Conservation (phyloP, 2,329 filamentous ascomycete species). For the Teratosphaeria viscida region DNA sequence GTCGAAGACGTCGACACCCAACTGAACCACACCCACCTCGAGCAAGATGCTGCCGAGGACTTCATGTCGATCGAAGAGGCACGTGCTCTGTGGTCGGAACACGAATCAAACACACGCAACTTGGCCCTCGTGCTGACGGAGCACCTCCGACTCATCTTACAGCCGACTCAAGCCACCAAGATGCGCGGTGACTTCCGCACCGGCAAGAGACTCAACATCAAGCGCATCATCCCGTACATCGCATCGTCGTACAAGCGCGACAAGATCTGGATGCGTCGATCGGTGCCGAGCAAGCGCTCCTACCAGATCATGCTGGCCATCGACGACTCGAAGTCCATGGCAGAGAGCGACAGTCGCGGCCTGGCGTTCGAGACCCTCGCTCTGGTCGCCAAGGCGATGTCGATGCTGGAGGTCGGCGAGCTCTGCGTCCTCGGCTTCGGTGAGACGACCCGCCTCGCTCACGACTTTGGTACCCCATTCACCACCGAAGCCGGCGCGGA, state of each 20-base stretch:
- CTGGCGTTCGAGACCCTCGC: conserved; percentile 91
- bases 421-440: conserved; percentile 90
- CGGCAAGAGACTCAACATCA: conserved; percentile 96
- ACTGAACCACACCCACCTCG: conserved; percentile 63
- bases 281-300: conserved; percentile 79
- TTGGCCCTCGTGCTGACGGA: conserved; percentile 85
- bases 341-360: conserved; percentile 62
- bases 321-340: conserved; percentile 92
- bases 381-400: conserved; percentile 74
- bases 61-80: conserved; percentile 40
- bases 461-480: conserved; percentile 76
- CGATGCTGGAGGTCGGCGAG: conserved; percentile 89
- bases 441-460: conserved; percentile 68
- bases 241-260: conserved; percentile 96
- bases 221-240: conserved; percentile 98
- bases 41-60: conserved; percentile 9
- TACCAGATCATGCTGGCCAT: conserved; percentile 98
- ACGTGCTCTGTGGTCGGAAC: conserved; percentile 70
- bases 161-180: conserved; percentile 88
- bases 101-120: conserved; percentile 73
- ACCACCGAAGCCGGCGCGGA: conserved; percentile 70
- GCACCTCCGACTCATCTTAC: conserved; percentile 88
- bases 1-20: conserved; percentile 43
- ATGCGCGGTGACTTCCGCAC: conserved; percentile 94
- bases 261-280: conserved; percentile 99